Evolutionary conservation across 306 rosid species (phyloP).

Genomic region (Arachis hypogaea): DNA sequence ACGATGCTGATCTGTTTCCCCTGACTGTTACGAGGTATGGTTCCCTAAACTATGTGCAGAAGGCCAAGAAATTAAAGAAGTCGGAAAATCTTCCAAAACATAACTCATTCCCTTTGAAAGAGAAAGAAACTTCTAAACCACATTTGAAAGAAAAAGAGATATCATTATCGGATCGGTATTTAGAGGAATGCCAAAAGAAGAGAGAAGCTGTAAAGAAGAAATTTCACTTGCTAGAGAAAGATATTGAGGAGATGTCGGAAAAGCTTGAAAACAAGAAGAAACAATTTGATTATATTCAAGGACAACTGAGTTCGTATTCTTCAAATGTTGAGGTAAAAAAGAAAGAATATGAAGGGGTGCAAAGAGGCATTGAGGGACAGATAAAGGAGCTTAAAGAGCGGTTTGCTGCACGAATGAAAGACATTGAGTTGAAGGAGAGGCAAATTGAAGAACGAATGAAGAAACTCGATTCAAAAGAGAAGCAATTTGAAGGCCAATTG

Average conservation of each 20-base stretch:
- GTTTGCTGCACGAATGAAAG: neutral
- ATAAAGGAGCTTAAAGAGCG: slow-evolving; percentile 33
- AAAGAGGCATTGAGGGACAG: slow-evolving; percentile 15
- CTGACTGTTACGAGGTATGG: no score
- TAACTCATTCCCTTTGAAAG: no score
- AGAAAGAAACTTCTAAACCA: no score
- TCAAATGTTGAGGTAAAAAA: slow-evolving; percentile 32
- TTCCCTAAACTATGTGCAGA: no score
- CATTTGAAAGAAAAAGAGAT: no score
- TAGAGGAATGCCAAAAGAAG: neutral
- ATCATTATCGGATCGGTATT: no score
- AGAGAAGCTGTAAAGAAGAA: slow-evolving; percentile 32
- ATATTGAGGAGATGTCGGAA: slow-evolving; percentile 35
- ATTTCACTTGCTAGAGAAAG: slow-evolving; percentile 35
- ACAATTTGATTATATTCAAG: slow-evolving; percentile 32
- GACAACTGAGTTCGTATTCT: slow-evolving; percentile 21
- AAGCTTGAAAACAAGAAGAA: slow-evolving; percentile 46
- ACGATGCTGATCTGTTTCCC: no score
- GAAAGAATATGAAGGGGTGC: slow-evolving; percentile 34
- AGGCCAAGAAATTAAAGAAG: no score
- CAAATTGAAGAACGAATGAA: neutral
- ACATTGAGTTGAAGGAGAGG: slow-evolving; percentile 4
- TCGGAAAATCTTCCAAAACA: no score
- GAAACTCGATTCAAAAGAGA: neutral
- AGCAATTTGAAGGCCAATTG: neutral